Base-by-base conservation (phyloP, 495 filamentous ascomycete species). In the Ascodesmis nigricans region DNA sequence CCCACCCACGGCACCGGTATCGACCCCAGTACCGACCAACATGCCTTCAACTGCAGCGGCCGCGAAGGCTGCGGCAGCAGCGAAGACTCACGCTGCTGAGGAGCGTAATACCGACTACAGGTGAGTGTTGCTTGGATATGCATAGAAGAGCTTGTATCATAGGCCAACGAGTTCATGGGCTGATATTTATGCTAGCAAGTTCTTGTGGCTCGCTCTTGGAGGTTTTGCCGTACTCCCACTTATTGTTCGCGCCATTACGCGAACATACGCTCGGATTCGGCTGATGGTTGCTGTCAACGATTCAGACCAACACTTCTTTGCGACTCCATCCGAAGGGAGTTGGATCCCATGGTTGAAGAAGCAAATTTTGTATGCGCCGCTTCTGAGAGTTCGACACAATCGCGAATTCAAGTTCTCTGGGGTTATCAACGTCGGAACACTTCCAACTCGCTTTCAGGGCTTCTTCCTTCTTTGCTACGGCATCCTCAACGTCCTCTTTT, bases 381-480 rank as follows among this genome's bases (percentile, higher is more conserved):
- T 95, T 15, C 70, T 75, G 43, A 65, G 62, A 18, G 80, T 83
- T 46, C 63, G 83, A 44, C 87, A 93, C 53, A 92, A 93, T 45
- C 64, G 74, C 19, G 79, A 91, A 51, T 64, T 95, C 41, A 75
- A 79, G 48, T 57, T 97, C n/a, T 81, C 76, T 20, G 63, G 65
- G 6, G 81, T 79, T n/a, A 41, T 93, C 49, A 80, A 75, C 43
- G 71, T 92, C 31, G 87, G 87, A 26, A 92, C 83, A 0, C 57
- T 97, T 11, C 87, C 87, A 0, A 78, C 79, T 3, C 61, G 87
- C 18, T 71, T 91, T 45, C 82, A 97, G 44, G 67, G 74, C 3
- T 53, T 81, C 18, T 62, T 95, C 44, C 58, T 97, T 31, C 7
- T 64, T 2, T 51, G 65, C 11, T 92, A 91, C 54, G 52, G 84